Percentiles rank a stretch among this genome's conserved stretches.
These are phyloP conservation scores for Solanum chacoense DNA, from an alignment of 305 asterid genomes.

Conservation along the genomic window DNA sequence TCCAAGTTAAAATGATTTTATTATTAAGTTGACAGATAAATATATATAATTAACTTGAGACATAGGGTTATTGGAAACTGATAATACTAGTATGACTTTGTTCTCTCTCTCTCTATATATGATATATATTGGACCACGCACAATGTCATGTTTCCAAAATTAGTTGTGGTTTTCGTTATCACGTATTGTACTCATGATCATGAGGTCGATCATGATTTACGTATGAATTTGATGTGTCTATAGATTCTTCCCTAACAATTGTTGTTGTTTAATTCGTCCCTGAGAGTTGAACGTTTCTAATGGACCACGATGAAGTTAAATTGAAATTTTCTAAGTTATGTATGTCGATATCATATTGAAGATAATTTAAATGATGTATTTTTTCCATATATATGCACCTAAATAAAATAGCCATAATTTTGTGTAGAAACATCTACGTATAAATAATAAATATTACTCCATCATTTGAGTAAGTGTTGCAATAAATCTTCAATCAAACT, in stretches of 20 bases:
- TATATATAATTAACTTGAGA: background rate
- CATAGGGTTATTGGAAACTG: background rate
- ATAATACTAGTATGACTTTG: background rate
- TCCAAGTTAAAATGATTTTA: background rate
- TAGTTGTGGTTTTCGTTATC: background rate
- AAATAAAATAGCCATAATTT: background rate
- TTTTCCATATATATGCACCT: background rate
- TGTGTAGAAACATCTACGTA: background rate
- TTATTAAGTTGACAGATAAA: no score
- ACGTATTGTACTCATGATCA: background rate
- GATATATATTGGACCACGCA: background rate
- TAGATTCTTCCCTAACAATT: background rate
- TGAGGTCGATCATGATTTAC: background rate
- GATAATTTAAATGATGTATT: background rate
- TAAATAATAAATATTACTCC: no score
- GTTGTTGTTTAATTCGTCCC: background rate
- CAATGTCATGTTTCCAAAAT: background rate
- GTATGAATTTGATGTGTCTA: background rate
- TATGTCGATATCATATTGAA: background rate
- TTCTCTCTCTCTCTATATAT: no score
- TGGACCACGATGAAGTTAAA: background rate
- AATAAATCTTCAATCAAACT: background rate
- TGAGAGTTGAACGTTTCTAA: background rate
- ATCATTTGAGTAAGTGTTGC: no score
- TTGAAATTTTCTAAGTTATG: background rate